Base-by-base conservation (phyloP, 2,329 filamentous ascomycete species). In the Sporothrix pseudoabietina region DNA sequence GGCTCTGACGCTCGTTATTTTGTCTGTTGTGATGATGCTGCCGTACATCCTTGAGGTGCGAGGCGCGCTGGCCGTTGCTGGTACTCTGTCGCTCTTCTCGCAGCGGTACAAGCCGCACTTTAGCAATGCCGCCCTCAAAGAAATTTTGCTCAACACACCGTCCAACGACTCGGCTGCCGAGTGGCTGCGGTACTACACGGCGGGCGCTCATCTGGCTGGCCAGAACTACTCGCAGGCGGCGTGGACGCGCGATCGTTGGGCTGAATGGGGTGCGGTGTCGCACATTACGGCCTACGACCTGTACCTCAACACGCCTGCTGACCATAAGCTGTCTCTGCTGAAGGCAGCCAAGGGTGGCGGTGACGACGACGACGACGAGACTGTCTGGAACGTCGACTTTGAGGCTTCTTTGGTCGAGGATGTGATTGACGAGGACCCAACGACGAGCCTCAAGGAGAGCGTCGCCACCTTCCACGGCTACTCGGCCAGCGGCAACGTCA, bases 381-480 rank as follows among this genome's bases (percentile, higher is more conserved):
- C 80, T 14, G 77, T 79, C 3, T 91, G 89, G 85, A 85, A 88
- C 71, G 86, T 94, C 39, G 85, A 87, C n/a, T 97, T 91, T 78
- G 90, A 94, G 79, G 95, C 94, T 0, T 90, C 89, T 0, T 83
- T 98, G 55, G 89, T 92, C 77, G 96, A 99, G 81, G 94, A 97
- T 79, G 87, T 95, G 1, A 84, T 98, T 5, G 87, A 93, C 0
- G 91, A 97, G 71, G 96, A 99, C 80, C 87, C 90, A 3, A 97
- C 94, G 0, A 94, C 90, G 22, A 87, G 89, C 30, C 84, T 94
- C 63, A 82, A 87, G 10, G 87, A 94, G 78, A 86, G 93, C 41
- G 87, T 98, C 32, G 94, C 95, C 0, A 95, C 92, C 0, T 98
- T 98, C 84, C 95, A 98, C 79, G 96, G 95, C 71, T 98, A 98